phyloP scores from a whole-genome alignment of 208 protist species.

The Trypanosoma congolense region DNA sequence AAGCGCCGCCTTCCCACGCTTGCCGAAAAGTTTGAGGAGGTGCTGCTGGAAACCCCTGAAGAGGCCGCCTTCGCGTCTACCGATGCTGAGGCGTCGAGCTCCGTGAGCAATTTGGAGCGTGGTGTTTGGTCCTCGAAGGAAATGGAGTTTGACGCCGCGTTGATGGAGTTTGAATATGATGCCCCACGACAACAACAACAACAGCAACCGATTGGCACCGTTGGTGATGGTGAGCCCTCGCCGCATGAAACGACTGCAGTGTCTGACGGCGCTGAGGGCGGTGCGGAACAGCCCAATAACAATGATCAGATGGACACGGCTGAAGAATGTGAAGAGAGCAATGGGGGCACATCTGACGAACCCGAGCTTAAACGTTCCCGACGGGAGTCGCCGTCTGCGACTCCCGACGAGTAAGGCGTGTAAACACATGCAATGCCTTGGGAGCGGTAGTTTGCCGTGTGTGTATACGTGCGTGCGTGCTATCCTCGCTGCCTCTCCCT shows the following conservation, averaged over 20 bases:
- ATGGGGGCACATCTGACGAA: not conserved
- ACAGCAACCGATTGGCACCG: not conserved
- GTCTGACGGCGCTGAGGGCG: not conserved
- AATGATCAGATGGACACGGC: not conserved
- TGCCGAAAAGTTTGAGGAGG: slow-evolving; percentile 25
- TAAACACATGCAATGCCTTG: too few relatives aligned
- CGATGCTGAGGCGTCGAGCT: not conserved
- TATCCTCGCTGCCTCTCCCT: too few relatives aligned
- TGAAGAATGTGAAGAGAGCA: not conserved
- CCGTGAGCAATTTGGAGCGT: not conserved
- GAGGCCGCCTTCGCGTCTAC: slow-evolving; percentile 37
- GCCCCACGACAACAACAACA: not conserved
- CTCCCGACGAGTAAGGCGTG: not conserved
- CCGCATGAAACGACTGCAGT: too few relatives aligned
- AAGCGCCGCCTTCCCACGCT: slow-evolving; percentile 24
- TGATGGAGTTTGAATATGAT: not conserved
- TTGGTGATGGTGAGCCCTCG: not conserved
- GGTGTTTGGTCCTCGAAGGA: not conserved
- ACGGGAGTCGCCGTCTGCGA: not conserved
- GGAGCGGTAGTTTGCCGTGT: too few relatives aligned
- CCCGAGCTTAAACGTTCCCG: not conserved
- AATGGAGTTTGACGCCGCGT: not conserved
- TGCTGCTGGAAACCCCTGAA: slow-evolving; percentile 54
- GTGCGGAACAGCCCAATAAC: not conserved
- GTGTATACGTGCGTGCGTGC: too few relatives aligned